These are phyloP conservation scores for Pseudogymnoascus sp. DNA, from an alignment of 2,329 filamentous ascomycete species.

Conservation along the genomic window DNA sequence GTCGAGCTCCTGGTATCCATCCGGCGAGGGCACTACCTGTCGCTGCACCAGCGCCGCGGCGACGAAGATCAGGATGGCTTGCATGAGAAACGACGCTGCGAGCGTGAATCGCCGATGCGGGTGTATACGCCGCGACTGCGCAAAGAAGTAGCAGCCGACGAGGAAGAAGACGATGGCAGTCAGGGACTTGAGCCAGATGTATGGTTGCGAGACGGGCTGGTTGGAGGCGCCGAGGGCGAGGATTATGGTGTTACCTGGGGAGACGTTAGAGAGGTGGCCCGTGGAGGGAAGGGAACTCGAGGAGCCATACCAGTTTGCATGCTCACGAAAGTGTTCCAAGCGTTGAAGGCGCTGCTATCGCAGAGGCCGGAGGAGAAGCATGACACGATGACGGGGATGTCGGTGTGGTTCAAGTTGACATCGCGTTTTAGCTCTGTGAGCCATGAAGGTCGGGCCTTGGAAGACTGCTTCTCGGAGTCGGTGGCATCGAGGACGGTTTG, in stretches of 20 bases:
- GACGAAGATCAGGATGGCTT: constrained; percentile 42
- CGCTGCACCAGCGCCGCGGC: constrained; percentile 44
- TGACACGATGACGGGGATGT: constrained; percentile 33
- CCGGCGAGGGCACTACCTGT: constrained; percentile 37
- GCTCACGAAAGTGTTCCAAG: constrained; percentile 40
- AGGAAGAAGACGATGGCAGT: constrained; percentile 46
- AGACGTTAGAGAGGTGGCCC: background rate
- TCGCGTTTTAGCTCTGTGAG: constrained; percentile 22
- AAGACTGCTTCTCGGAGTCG: constrained; percentile 14
- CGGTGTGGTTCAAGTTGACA: constrained; percentile 26
- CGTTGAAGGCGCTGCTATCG: constrained; percentile 39
- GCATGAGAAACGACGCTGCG: constrained; percentile 41
- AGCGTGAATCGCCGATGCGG: constrained; percentile 36
- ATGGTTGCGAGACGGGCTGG: constrained; percentile 41
- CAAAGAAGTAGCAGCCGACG: constrained; percentile 42
- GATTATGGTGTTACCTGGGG: constrained; percentile 52
- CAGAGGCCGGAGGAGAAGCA: constrained; percentile 39
- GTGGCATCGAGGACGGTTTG: constrained; percentile 31
- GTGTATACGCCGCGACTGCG: constrained; percentile 30
- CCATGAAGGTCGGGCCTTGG: background rate
- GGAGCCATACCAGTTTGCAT: constrained; percentile 40
- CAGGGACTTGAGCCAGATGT: constrained; percentile 45
- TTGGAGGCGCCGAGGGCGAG: constrained; percentile 48
- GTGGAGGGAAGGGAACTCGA: background rate
- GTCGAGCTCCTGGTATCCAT: constrained; percentile 23